Evolutionary conservation across 164 flowering plant species (phyloP).

Genomic region (Dillenia suffruticosa): DNA sequence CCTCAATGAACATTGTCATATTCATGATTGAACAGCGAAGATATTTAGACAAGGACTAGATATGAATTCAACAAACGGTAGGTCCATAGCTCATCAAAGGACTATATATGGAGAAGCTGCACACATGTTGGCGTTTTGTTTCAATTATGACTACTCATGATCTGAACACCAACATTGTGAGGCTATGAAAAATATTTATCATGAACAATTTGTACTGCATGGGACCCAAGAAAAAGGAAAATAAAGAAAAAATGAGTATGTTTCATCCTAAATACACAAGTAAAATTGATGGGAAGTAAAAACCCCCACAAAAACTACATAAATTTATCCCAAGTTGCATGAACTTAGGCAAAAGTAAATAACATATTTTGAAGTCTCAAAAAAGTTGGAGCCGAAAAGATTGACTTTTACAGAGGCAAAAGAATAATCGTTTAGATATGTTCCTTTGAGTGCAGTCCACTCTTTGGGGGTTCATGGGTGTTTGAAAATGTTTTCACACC

Average conservation of each 20-base stretch:
- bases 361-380: background rate
- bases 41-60: too few relatives aligned
- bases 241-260: background rate
- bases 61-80: too few relatives aligned
- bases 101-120: too few relatives aligned
- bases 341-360: conserved; percentile 6
- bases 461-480: conserved; percentile 12
- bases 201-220: background rate
- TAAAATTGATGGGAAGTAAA: conserved; percentile 10
- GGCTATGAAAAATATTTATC: background rate
- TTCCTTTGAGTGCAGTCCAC: conserved; percentile 68
- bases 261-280: background rate
- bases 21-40: too few relatives aligned
- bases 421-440: conserved; percentile 10
- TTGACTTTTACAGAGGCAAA: conserved; percentile 44
- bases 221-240: background rate
- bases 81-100: too few relatives aligned
- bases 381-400: conserved; percentile 44
- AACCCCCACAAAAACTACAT: conserved; percentile 8
- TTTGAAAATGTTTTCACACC: conserved; percentile 27
- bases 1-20: too few relatives aligned
- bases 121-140: too few relatives aligned
- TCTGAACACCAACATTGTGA: too few relatives aligned
- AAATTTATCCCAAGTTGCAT: conserved; percentile 3
- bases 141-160: too few relatives aligned